Evolutionary conservation across 164 flowering plant genomes (phyloP).

Genomic region (Nymphaea thermarum): DNA sequence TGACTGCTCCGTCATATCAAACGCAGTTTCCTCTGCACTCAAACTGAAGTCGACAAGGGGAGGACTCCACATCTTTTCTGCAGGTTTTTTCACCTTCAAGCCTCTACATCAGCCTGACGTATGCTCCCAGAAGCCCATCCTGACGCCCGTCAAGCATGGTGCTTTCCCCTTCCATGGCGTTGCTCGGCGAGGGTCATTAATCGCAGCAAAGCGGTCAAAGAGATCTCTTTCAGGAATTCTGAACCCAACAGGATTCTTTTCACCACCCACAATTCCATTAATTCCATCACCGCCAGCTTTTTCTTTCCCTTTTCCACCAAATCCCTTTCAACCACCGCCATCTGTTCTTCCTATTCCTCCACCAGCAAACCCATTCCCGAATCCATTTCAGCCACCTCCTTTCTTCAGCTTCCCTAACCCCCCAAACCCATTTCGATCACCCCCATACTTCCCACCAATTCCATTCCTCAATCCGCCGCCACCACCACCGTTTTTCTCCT

Average conservation of each 20-base stretch:
- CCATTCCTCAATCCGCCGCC: conserved; percentile 18
- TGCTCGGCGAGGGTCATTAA: neutral
- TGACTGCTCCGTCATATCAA: conserved; percentile 54
- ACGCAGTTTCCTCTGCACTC: conserved; percentile 44
- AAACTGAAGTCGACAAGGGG: conserved; percentile 46
- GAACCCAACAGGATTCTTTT: neutral
- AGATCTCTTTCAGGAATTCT: neutral
- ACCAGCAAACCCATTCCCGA: conserved; percentile 5
- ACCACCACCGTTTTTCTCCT: conserved; percentile 10
- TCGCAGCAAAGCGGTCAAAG: too few relatives aligned
- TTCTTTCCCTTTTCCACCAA: conserved; percentile 10
- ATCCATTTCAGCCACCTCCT: conserved; percentile 9
- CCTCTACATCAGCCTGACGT: conserved; percentile 45
- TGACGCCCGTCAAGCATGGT: neutral
- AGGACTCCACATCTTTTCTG: conserved; percentile 49
- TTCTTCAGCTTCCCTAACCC: conserved; percentile 10
- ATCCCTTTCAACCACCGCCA: conserved; percentile 11
- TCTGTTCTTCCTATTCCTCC: conserved; percentile 14
- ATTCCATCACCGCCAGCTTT: neutral
- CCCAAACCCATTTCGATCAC: conserved; percentile 16
- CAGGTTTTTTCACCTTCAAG: conserved; percentile 50
- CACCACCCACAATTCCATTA: neutral
- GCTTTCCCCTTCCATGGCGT: neutral
- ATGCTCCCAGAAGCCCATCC: conserved; percentile 40
- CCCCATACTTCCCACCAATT: conserved; percentile 12